These are phyloP conservation scores for Elasticomyces elasticus DNA, from an alignment of 495 filamentous ascomycete genomes.

Conservation along the genomic window DNA sequence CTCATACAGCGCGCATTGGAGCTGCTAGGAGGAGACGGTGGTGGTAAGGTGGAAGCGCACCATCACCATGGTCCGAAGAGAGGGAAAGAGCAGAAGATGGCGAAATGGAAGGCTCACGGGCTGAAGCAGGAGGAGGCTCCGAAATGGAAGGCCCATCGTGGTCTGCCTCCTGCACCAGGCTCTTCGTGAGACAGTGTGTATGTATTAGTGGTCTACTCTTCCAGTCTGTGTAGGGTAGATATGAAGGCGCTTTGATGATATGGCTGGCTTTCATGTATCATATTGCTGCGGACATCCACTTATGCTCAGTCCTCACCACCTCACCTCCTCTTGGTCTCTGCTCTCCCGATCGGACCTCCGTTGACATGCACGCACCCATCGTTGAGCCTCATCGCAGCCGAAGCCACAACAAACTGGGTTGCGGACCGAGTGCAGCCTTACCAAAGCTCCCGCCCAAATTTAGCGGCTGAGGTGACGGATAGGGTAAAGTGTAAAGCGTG, in stretches of 20 bases:
- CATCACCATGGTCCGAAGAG: neutral
- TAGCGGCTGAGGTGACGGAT: neutral
- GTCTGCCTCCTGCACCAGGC: neutral
- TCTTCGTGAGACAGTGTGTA: conserved; percentile 7
- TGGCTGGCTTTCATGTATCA: neutral
- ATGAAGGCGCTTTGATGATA: neutral
- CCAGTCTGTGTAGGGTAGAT: neutral
- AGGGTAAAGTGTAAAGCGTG: neutral
- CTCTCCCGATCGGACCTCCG: neutral
- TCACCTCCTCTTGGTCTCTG: no score
- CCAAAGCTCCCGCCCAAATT: neutral
- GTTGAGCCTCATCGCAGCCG: neutral
- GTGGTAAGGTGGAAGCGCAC: conserved; percentile 8
- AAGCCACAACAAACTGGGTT: neutral
- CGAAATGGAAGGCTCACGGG: conserved; percentile 7
- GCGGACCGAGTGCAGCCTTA: neutral
- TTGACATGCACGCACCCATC: neutral
- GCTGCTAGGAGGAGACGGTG: conserved; percentile 15
- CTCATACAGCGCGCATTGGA: conserved; percentile 10
- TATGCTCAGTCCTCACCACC: no score
- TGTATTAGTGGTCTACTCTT: neutral
- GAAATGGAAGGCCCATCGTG: neutral
- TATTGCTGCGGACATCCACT: no score
- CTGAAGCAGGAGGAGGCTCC: neutral
- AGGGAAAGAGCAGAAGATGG: neutral